Percentiles rank a stretch among this genome's conserved stretches.
Evolutionary conservation across 345 rosid genomes (phyloP).

Genomic region (Salix viminalis): DNA sequence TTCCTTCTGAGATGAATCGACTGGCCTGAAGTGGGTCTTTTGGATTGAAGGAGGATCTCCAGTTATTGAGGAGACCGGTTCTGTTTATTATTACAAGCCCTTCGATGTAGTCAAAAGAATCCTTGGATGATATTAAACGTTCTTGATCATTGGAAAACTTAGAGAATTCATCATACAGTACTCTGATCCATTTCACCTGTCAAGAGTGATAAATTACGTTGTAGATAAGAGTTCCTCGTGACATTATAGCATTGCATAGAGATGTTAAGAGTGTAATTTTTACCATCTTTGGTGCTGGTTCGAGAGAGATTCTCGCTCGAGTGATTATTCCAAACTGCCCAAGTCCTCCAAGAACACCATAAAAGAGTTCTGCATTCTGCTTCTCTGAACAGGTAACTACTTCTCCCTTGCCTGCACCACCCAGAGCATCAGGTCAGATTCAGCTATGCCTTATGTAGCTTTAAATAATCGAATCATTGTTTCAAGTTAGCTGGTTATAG

Average conservation of each 20-base stretch:
- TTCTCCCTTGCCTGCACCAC: conserved; percentile 79
- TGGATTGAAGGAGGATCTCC: conserved; percentile 82
- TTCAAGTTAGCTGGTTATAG: background rate
- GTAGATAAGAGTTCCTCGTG: background rate
- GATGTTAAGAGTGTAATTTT: conserved; percentile 1
- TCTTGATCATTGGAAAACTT: conserved; percentile 79
- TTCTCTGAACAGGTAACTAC: conserved; percentile 70
- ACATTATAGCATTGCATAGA: background rate
- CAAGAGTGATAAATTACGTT: conserved; percentile 15
- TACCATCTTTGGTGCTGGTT: conserved; percentile 70
- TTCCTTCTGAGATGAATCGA: conserved; percentile 72
- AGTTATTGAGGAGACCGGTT: conserved; percentile 65
- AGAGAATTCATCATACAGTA: conserved; percentile 81
- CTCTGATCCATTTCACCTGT: conserved; percentile 92
- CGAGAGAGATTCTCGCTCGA: conserved; percentile 69
- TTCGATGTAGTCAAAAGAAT: conserved; percentile 81
- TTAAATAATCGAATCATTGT: background rate
- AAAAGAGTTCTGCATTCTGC: conserved; percentile 72
- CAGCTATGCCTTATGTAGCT: background rate
- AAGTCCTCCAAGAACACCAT: conserved; percentile 88
- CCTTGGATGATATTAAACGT: conserved; percentile 49
- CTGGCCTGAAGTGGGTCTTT: conserved; percentile 64
- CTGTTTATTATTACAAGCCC: conserved; percentile 80
- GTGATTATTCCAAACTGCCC: conserved; percentile 97
- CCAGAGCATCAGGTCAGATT: conserved; percentile 17